Conservation (phyloP, 192 early-diverging fungal species). For the Coemansia interrupta region DNA sequence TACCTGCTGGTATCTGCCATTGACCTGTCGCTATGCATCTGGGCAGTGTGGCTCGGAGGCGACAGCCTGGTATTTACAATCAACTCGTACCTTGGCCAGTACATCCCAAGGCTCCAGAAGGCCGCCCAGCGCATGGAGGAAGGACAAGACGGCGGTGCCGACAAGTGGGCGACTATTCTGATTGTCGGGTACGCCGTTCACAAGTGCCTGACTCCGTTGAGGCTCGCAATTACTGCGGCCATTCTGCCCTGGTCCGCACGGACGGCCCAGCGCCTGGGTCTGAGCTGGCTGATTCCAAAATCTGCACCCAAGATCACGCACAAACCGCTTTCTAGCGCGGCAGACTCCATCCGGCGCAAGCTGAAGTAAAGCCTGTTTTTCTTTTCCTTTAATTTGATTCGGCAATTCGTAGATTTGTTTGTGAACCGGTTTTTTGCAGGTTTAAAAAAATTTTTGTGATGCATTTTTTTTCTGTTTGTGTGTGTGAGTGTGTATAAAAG, state of each 20-base stretch:
- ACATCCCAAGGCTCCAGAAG: conserved; percentile 50
- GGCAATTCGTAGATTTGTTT: not conserved
- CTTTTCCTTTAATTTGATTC: not conserved
- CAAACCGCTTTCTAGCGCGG: conserved; percentile 36
- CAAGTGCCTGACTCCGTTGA: conserved; percentile 52
- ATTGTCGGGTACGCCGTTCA: conserved; percentile 52
- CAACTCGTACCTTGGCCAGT: conserved; percentile 52
- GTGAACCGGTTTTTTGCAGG: not conserved
- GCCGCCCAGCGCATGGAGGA: conserved; percentile 48
- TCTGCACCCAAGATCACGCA: conserved; percentile 34
- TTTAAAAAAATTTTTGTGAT: conserved; percentile 4
- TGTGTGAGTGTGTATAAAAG: not conserved
- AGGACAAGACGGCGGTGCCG: conserved; percentile 39
- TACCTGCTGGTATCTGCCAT: conserved; percentile 48
- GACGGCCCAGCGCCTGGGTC: conserved; percentile 44
- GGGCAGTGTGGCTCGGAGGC: conserved; percentile 53
- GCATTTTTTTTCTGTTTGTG: not conserved
- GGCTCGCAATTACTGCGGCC: conserved; percentile 42
- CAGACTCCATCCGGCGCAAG: conserved; percentile 42
- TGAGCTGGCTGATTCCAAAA: conserved; percentile 53
- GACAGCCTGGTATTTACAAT: conserved; percentile 47
- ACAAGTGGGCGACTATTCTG: conserved; percentile 53
- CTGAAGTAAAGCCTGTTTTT: conserved; percentile 29
- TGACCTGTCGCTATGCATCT: conserved; percentile 48
- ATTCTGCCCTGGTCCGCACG: conserved; percentile 51